phyloP scores from a whole-genome alignment of 768 basidiomycete genomes.

The Russula sp. region DNA sequence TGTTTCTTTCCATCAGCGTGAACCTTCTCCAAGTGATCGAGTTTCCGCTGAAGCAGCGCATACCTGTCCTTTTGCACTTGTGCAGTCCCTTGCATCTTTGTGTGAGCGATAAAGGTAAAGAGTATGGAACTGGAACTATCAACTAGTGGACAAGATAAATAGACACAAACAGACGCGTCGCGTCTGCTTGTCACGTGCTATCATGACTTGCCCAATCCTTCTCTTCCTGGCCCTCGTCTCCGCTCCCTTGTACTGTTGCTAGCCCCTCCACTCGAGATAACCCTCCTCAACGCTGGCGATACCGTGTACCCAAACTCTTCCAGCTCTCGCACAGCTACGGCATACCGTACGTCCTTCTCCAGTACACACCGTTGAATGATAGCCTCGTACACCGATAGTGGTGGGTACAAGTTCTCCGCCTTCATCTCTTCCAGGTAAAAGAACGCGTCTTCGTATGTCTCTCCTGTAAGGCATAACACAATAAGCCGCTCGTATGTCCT shows the following conservation, averaged over 20 bases:
- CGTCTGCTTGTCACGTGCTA: conserved; percentile 8
- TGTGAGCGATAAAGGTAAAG: not conserved
- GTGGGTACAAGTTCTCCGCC: conserved; percentile 48
- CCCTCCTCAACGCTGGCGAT: conserved; percentile 29
- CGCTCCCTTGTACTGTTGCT: not conserved
- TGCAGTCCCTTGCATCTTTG: conserved; percentile 5
- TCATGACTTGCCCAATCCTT: not conserved
- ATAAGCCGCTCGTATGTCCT: conserved; percentile 66
- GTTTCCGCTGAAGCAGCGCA: conserved; percentile 50
- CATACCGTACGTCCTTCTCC: conserved; percentile 54
- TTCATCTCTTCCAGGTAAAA: conserved; percentile 90
- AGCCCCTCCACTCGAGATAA: conserved; percentile 25
- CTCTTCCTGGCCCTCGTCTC: not conserved
- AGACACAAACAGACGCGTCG: conserved; percentile 20
- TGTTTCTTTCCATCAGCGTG: conserved; percentile 61
- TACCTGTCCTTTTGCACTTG: conserved; percentile 40
- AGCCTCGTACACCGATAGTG: conserved; percentile 48
- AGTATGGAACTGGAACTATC: not conserved
- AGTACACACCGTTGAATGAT: conserved; percentile 54
- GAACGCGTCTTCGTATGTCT: conserved; percentile 80
- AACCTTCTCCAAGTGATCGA: conserved; percentile 58
- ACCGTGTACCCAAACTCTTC: conserved; percentile 48
- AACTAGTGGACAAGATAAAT: not conserved
- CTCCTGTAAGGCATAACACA: conserved; percentile 60
- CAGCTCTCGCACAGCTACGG: conserved; percentile 68